phyloP scores from a whole-genome alignment of 2,329 filamentous ascomycete genomes.

The Fusarium sublunatum region DNA sequence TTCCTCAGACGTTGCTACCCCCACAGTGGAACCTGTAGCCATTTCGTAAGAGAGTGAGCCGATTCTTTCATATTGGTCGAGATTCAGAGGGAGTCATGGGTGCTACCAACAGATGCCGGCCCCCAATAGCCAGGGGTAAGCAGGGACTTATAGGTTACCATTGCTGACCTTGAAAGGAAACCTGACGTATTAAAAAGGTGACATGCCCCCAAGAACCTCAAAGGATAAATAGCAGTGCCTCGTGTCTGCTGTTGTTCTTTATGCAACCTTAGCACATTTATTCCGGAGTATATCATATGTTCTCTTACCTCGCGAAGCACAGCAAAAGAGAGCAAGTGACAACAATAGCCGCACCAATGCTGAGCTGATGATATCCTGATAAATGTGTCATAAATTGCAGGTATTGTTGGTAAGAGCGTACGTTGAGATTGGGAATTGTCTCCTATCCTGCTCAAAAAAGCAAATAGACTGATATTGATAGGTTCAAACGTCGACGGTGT shows the following conservation, averaged over 20 bases:
- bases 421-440: background rate
- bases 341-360: background rate
- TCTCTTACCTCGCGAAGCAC: background rate
- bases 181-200: conserved; percentile 1
- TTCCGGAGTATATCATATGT: background rate
- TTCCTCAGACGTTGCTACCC: background rate
- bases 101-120: conserved; percentile 1
- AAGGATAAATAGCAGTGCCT: background rate
- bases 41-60: conserved; percentile 13
- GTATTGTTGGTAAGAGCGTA: background rate
- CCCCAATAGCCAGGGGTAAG: background rate
- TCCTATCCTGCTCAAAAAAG: background rate
- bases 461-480: background rate
- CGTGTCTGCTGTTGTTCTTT: background rate
- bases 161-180: background rate
- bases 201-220: background rate
- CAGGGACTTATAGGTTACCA: background rate
- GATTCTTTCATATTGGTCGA: conserved; percentile 5
- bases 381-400: background rate
- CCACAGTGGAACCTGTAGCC: conserved; percentile 6
- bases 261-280: background rate
- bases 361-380: background rate
- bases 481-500: background rate
- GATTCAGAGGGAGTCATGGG: conserved; percentile 4
- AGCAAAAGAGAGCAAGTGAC: background rate